Base-by-base conservation (phyloP, 2,329 filamentous ascomycete species). In the Diaporthe capsici region DNA sequence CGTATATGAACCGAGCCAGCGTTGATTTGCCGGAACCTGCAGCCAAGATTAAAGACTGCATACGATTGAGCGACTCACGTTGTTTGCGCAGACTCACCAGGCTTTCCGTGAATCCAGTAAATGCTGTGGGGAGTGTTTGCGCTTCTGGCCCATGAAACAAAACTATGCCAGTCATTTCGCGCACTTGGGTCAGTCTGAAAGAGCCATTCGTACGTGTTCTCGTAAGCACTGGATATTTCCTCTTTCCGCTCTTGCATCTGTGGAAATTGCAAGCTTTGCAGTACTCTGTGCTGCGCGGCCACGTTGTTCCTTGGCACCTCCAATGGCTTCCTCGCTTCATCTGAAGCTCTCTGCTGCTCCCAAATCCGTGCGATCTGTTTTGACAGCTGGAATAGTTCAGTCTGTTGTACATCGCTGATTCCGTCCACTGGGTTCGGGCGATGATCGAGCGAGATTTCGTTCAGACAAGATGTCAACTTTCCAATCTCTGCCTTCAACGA, bases 21-120 rank as follows among this genome's bases (percentile, higher is more conserved):
- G 58, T 63, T 28, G 58, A 63, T 15, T 63, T 63, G 12, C 58
- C 58, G n/a, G 58, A 63, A 20, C 58, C 58, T 63, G 22, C 3
- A 20, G 10, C 44, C 7, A 10, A 25, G 10, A 42, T 63, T 44
- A 63, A 28, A 25, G 12, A n/a, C 17, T 39, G 37, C 37, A 39
- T 5, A 20, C 4, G 1, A 22, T 7, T 12, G 9, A 34, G 17
- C 9, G 10, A 31, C 1, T 22, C 12, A 22, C 8, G 15, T n/a
- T 44, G 8, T 25, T 47, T 49, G 25, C 2, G 3, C 8, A 22
- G n/a, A 49, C 39, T 65, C 25, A 47, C 60, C 60, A 22, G 60
- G 39, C 17, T 65, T 47, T 22, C 42, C 60, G 31, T 47, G n/a
- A 4, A 65, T 47, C 60, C 60, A 47, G 17, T 34, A 65, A 13